Evolutionary conservation across 805 yeast species (phyloP), one percentile per base, ranked within the genome.

Genomic region (Monosporozyma aerobia): DNA sequence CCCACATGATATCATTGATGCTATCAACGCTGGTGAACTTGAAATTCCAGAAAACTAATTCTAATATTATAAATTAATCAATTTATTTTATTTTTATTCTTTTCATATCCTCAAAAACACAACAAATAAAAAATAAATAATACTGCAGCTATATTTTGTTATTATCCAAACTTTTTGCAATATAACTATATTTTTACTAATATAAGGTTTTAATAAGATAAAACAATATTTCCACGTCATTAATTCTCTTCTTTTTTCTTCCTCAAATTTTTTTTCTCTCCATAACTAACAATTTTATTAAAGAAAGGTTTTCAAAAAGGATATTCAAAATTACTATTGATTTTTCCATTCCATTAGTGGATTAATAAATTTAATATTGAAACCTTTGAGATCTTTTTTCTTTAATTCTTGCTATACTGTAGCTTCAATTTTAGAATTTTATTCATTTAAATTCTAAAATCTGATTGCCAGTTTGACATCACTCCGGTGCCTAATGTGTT

Each of bases 1-100:
- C 85, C 97, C 99, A 69, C 99, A 94, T 76, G 97, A 87, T 78
- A 86, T 92, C 81, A 92, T 94, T 72, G 99, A 92, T 69, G 97
- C 92, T 77, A 94, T 94, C 77, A 83, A 92, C 81, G 92, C 85
- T 77, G 99, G 99, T 79, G 97, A 90, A 79, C 85, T 94, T 74
- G 98, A 92, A 66, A 75, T 73, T 65, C 70, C 70, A 63, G 69
- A 59, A 61, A 65, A 61, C 67, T 68, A 67, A 67, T 61, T 25
- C 7, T 45, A 19, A 44, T 37, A 37, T 44, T 45, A 59, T 59
- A 22, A 27, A 27, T 27, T 27, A 27, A 50, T 16, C 14, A 27
- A 47, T 23, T 32, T 44, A 27, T 19, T 16, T 16, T 48, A 22
- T 48, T 48, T 29, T 39, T 48, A 29, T 49, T 44, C 37, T 9